phyloP scores from a whole-genome alignment of 192 early-diverging fungal species.

The Neocallimastix lanati region DNA sequence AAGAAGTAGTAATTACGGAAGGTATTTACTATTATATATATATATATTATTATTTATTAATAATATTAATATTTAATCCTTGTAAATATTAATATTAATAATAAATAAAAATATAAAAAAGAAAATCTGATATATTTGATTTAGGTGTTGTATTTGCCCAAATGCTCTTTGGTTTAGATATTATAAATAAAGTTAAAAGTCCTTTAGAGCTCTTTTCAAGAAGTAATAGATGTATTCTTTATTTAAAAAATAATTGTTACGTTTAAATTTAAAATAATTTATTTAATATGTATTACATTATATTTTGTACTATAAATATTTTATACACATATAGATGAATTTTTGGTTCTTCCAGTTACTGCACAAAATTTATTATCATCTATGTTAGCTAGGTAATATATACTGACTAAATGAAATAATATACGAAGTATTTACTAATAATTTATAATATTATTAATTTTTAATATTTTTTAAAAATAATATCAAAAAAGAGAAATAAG shows the following conservation, averaged over 20 bases:
- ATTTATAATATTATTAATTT: too few relatives aligned
- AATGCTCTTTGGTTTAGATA: constrained; percentile 49
- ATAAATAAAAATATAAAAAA: too few relatives aligned
- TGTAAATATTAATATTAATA: too few relatives aligned
- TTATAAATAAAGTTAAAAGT: constrained; percentile 10
- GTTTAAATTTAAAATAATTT: too few relatives aligned
- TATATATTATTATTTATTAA: constrained; percentile 1
- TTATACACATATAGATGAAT: neutral
- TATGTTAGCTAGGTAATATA: neutral
- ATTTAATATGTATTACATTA: too few relatives aligned
- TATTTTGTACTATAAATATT: neutral
- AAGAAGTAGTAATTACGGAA: neutral
- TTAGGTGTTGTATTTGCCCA: constrained; percentile 43
- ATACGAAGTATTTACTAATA: too few relatives aligned
- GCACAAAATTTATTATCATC: neutral
- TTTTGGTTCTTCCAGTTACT: neutral
- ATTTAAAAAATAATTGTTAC: too few relatives aligned
- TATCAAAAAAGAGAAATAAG: neutral
- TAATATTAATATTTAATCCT: too few relatives aligned
- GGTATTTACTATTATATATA: neutral
- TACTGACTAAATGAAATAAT: too few relatives aligned
- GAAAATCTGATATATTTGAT: constrained; percentile 43
- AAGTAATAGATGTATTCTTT: neutral
- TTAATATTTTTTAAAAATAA: too few relatives aligned
- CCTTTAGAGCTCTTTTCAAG: neutral